These are phyloP conservation scores for Phylloporus sp. DNA, from an alignment of 768 basidiomycete genomes.

Conservation along the genomic window DNA sequence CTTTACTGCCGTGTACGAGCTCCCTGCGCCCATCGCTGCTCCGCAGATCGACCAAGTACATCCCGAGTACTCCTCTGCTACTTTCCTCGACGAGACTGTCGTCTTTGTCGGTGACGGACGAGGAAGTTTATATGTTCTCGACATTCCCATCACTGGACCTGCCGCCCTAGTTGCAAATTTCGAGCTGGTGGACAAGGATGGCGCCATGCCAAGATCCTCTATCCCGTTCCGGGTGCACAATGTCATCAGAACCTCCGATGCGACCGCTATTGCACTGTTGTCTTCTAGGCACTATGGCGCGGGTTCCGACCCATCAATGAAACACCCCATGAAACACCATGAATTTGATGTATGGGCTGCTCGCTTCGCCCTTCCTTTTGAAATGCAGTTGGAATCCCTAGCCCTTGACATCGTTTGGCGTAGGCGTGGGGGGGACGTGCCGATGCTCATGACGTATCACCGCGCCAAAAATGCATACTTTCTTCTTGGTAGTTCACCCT, in stretches of 20 bases:
- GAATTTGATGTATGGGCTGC: constrained; percentile 67
- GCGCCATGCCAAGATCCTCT: constrained; percentile 19
- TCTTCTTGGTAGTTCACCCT: constrained; percentile 54
- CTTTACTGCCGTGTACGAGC: constrained; percentile 53
- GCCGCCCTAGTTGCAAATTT: constrained; percentile 50
- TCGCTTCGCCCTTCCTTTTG: constrained; percentile 42
- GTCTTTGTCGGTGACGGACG: constrained; percentile 65
- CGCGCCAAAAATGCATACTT: constrained; percentile 43
- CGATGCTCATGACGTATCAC: constrained; percentile 51
- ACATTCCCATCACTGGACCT: constrained; percentile 34
- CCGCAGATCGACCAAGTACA: constrained; percentile 38
- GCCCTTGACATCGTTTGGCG: constrained; percentile 62
- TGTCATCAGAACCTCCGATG: constrained; percentile 34
- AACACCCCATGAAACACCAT: constrained; percentile 26
- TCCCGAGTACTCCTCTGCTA: constrained; percentile 71
- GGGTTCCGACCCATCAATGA: constrained; percentile 16
- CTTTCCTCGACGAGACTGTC: constrained; percentile 46
- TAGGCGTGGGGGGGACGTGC: constrained; percentile 65
- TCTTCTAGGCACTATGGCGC: constrained; percentile 53
- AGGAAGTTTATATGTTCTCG: constrained; percentile 61
- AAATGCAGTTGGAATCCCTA: constrained; percentile 27
- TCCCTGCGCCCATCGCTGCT: constrained; percentile 50
- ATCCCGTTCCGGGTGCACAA: constrained; percentile 39
- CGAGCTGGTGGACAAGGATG: constrained; percentile 34
- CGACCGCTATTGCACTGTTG: constrained; percentile 42